Conservation (phyloP, 306 rosid species). For the Elaeagnus macrophylla region DNA sequence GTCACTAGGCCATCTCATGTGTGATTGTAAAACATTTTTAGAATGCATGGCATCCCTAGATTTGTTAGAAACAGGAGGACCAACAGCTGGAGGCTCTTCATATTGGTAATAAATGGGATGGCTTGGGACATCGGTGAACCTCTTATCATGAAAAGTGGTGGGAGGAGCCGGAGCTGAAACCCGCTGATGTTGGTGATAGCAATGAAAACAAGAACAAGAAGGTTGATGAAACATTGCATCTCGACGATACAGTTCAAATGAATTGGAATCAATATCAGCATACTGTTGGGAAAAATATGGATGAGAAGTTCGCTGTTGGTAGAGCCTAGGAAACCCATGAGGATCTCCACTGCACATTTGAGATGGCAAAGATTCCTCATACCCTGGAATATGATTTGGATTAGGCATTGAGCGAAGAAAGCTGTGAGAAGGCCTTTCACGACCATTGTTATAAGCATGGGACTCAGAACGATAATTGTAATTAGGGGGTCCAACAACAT, state of each 20-base stretch:
- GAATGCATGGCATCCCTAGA: slow-evolving; percentile 42
- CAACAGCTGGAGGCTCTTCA: slow-evolving; percentile 41
- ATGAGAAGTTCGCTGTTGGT: slow-evolving; percentile 47
- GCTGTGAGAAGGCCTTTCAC: slow-evolving; percentile 38
- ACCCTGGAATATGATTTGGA: slow-evolving; percentile 46
- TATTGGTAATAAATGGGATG: slow-evolving; percentile 46
- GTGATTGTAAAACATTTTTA: slow-evolving; percentile 35
- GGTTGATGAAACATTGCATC: slow-evolving; percentile 53
- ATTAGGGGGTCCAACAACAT: slow-evolving; percentile 41
- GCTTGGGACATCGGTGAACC: slow-evolving; percentile 43
- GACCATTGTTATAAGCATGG: slow-evolving; percentile 47
- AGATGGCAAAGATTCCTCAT: slow-evolving; percentile 54
- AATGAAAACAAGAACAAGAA: slow-evolving; percentile 70
- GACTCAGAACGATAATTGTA: slow-evolving; percentile 45
- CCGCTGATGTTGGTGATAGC: slow-evolving; percentile 48
- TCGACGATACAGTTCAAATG: slow-evolving; percentile 43
- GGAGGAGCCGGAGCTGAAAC: slow-evolving; percentile 43
- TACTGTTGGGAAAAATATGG: slow-evolving; percentile 63
- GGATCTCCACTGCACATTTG: slow-evolving; percentile 44
- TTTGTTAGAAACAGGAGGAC: slow-evolving; percentile 39
- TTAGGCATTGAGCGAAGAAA: slow-evolving; percentile 51
- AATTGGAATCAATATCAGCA: slow-evolving; percentile 34
- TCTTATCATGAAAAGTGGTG: slow-evolving; percentile 38
- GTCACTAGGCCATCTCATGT: slow-evolving; percentile 55
- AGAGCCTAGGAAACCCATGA: slow-evolving; percentile 36